Percentiles rank a stretch among this genome's conserved stretches.
These are phyloP conservation scores for Diplodia mutila DNA, from an alignment of 2,329 filamentous ascomycete genomes.

Conservation along the genomic window DNA sequence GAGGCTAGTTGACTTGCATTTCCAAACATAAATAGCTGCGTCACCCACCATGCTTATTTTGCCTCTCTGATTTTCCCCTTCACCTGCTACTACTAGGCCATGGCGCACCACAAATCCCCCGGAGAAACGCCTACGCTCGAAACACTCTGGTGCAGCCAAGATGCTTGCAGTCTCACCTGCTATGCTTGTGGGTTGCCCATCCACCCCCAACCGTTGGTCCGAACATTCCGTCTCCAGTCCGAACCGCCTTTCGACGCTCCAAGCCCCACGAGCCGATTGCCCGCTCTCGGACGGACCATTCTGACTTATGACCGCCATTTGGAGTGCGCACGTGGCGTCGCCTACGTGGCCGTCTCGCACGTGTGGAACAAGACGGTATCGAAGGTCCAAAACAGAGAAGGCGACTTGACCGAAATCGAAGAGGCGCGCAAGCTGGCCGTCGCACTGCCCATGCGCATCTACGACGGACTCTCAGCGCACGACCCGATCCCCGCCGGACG, in stretches of 20 bases:
- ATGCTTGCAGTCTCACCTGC: not conserved
- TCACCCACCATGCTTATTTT: not conserved
- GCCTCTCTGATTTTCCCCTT: not conserved
- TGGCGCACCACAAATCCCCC: not conserved
- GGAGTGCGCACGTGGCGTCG: not conserved
- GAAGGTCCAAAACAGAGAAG: not conserved
- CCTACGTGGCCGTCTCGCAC: constrained; percentile 20
- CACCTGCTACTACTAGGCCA: not conserved
- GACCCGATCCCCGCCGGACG: not conserved
- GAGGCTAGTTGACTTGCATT: no score
- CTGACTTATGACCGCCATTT: constrained; percentile 8
- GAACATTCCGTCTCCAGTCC: not conserved
- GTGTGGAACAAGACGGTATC: constrained; percentile 22
- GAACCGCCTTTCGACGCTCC: not conserved
- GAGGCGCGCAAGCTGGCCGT: not conserved
- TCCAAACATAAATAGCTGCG: not conserved
- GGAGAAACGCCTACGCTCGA: not conserved
- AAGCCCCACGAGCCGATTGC: not conserved
- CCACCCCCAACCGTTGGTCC: not conserved
- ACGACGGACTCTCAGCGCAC: not conserved
- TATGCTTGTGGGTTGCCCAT: not conserved
- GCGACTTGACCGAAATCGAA: not conserved
- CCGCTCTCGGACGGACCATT: not conserved
- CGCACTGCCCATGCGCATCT: not conserved
- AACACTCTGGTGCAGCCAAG: not conserved